Conservation (phyloP, 2,329 filamentous ascomycete genomes). For the Penicillium psychrosexuale region DNA sequence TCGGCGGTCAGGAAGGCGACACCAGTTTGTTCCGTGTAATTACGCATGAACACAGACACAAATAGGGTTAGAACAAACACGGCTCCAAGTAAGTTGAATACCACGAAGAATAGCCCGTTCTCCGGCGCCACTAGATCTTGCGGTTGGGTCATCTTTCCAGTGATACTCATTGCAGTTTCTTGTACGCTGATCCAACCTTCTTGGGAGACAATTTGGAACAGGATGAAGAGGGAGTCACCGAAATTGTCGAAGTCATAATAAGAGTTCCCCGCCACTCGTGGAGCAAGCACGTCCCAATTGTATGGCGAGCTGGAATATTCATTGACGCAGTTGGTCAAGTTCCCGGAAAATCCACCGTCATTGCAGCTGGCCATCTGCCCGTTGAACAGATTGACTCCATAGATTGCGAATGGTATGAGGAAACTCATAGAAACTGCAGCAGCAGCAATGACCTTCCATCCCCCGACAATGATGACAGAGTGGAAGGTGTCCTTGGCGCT, state of each 20-base stretch:
- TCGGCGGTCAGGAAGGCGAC: constrained; percentile 94
- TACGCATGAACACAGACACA: constrained; percentile 99
- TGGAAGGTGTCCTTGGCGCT: constrained; percentile 95
- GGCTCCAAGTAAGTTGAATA: constrained; percentile 93
- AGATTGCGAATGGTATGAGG: constrained; percentile 93
- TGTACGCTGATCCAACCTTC: constrained; percentile 98
- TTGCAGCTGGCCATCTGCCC: constrained; percentile 80
- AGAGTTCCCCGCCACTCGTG: constrained; percentile 74
- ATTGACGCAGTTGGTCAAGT: constrained; percentile 69
- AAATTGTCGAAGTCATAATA: constrained; percentile 95
- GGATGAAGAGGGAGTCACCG: constrained; percentile 85
- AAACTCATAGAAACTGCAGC: constrained; percentile 92
- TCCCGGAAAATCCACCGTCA: constrained; percentile 59
- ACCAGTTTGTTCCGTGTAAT: constrained; percentile 97
- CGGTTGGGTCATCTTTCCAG: constrained; percentile 71
- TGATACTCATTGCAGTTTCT: constrained; percentile 77
- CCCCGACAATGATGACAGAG: constrained; percentile 88
- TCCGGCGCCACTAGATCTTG: constrained; percentile 66
- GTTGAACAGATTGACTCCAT: constrained; percentile 88
- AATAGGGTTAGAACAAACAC: constrained; percentile 97
- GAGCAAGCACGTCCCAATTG: constrained; percentile 80
- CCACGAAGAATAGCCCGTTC: constrained; percentile 90
- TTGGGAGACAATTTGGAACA: constrained; percentile 98
- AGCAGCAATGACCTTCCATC: constrained; percentile 88
- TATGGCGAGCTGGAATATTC: constrained; percentile 77